Base-by-base conservation (phyloP, 2,329 filamentous ascomycete genomes). In the Arthrobotrys entomopaga region DNA sequence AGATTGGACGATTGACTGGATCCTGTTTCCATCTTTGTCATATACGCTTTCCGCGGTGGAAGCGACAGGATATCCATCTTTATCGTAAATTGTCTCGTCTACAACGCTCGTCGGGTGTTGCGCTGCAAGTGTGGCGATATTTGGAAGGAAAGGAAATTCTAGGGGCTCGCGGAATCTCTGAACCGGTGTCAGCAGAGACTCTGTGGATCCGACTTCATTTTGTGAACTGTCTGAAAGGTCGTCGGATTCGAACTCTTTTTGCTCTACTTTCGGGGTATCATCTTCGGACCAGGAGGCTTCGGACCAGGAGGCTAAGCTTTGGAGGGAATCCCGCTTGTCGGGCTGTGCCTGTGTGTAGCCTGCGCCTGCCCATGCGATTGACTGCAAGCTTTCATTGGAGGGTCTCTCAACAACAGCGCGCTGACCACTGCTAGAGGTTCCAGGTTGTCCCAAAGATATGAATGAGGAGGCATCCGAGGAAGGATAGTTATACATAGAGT, bases 231-330 rank as follows among this genome's bases (percentile, higher is more conserved):
- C 54, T 3, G 58, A 40, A 11, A n/a, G 26, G 11, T 16, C 8
- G 11, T 57, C 40, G 6, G 29, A 46, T 46, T 58, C 49, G n/a
- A 66, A 58, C 15, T 61, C 69, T 13, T 61, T 19, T 52, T 73
- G 60, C 10, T 24, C 43, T 5, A 59, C 42, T 7, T 26, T 54
- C 6, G 69, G 69, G 2, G 69, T 66, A n/a, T 65, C 56, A 29
- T 74, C 70, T 29, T 74, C 70, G 13, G 70, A 74, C 70, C 69
- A 73, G n/a, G 69, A 64, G n/a, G n/a, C 69, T 42, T 74, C 70
- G 13, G 70, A 74, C 70, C 70, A 74, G 16, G 70, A 65, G 24
- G 50, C 70, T 3, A 74, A 26, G 34, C 70, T 74, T n/a, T 58
- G 46, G 1, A 67, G 13, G 15, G 63, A 67, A 13, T 74, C 57